A percentile compares a stretch with the other conserved stretches of the same genome.
Evolutionary conservation across 352 stramenopile species (phyloP).

Genomic region (Blastocystis sp.): DNA sequence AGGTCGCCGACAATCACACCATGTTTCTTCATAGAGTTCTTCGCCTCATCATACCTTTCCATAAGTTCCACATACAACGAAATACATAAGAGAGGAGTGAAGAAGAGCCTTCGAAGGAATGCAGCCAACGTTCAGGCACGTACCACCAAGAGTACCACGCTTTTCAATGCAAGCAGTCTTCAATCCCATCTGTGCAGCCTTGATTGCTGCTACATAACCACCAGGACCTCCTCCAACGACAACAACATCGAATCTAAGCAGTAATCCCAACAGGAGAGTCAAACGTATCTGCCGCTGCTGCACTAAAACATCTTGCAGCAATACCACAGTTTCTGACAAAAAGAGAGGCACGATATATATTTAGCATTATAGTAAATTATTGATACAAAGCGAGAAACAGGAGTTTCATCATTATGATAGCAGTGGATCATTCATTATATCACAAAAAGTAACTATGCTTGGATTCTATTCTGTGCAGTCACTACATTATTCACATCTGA

Average conservation of each 20-base stretch:
- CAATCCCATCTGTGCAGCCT: conserved; percentile 89
- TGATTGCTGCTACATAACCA: conserved; percentile 97
- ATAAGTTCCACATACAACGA: conserved; percentile 65
- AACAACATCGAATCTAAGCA: conserved; percentile 69
- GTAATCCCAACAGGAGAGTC: not conserved
- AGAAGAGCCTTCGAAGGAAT: conserved; percentile 97
- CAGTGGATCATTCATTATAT: not conserved
- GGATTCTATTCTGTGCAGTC: not conserved
- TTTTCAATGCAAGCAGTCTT: conserved; percentile 97
- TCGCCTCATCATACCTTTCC: conserved; percentile 71
- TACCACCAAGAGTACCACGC: conserved; percentile 86
- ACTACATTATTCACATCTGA: not conserved
- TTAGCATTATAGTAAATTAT: not conserved
- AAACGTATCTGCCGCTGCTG: conserved; percentile 44
- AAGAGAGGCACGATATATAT: not conserved
- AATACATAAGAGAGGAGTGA: conserved; percentile 87
- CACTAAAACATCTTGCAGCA: conserved; percentile 53
- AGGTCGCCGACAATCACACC: conserved; percentile 83
- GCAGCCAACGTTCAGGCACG: conserved; percentile 97
- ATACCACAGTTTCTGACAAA: not conserved
- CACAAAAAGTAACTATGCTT: not conserved
- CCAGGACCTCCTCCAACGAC: conserved; percentile 89
- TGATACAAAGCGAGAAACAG: not conserved
- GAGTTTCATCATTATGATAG: not conserved
- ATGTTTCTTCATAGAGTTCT: conserved; percentile 89